Evolutionary conservation across 176 grass and related monocot genomes (phyloP).

Genomic region (Aechmea fasciata): DNA sequence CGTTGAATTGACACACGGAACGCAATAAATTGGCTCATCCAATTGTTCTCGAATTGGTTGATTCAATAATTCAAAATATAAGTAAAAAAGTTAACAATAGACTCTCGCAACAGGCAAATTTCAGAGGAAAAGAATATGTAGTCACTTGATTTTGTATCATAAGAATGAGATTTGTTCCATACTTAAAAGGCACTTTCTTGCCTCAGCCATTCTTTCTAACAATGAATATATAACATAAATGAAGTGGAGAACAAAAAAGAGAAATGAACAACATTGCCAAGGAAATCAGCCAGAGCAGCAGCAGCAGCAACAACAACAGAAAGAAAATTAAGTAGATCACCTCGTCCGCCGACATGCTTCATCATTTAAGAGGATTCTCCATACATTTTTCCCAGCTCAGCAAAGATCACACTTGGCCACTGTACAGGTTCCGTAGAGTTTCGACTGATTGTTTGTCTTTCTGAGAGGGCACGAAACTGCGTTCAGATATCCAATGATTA

Average conservation of each 20-base stretch:
- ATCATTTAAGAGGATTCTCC: neutral
- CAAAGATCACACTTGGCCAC: too few species aligned
- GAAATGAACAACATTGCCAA: neutral
- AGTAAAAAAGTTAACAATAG: too few species aligned
- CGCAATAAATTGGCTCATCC: too few species aligned
- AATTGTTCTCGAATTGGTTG: too few species aligned
- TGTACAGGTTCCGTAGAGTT: neutral
- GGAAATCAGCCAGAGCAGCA: neutral
- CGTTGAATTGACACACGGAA: too few species aligned
- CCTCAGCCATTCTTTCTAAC: neutral
- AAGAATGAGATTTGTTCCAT: neutral
- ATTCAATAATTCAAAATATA: too few species aligned
- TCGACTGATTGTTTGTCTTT: neutral
- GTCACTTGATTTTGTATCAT: neutral
- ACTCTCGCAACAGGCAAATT: neutral
- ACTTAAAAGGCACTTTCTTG: neutral
- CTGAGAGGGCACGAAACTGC: too few species aligned
- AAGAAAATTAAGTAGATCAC: neutral
- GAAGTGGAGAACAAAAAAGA: neutral
- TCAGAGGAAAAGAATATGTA: neutral
- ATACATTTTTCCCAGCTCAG: neutral
- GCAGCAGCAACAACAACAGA: neutral
- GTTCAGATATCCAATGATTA: too few species aligned
- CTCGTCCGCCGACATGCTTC: neutral
- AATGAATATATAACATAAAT: neutral